Evolutionary conservation across 2,329 filamentous ascomycete species (phyloP), one percentile per base, ranked within the genome.

Genomic region (Aspergillus unguis): DNA sequence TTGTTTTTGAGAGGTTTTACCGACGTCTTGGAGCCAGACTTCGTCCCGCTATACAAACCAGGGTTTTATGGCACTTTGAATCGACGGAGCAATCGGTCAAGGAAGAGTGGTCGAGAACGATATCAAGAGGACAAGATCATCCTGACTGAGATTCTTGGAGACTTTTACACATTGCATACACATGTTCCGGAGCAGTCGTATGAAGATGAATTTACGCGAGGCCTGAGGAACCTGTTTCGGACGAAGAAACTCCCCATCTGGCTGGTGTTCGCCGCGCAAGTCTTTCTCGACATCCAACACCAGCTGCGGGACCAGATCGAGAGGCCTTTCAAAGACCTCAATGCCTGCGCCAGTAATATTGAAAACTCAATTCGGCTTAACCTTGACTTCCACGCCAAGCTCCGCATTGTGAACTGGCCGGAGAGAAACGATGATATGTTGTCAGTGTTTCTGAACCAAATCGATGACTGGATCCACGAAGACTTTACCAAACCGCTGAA

Each of bases 241-340:
- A 74, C 68, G 0, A 42, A 53, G 2, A 41, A 65, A 4, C 48
- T 74, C 2, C 60, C 74, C 0, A 66, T 76, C 36, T 70, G 65
- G 53, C 61, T 71, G 6, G 60, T 70, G 1, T 78, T 77, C 50
- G 72, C 72, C 6, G 62, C 67, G 4, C 74, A 77, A 43, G 51
- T 74, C 8, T 73, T 71, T 51, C 68, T 78, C 3, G 75, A 78
- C 38, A 71, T 75, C 32, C 67, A 73, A 10, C 66, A 74, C 50
- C 48, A 55, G 2, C 56, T 75, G 2, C 54, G 69, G 10, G 52
- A 53, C 3, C 36, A 58, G 8, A 44, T 60, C 7, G 27, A 46
- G 10, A 23, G 29, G 46, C 25, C 51, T 29, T 8, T 60, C 55
- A 37, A 11, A 33, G n/a, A 52, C 62, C 11, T 10, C 11, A 25